A percentile compares a stretch with the other conserved stretches of the same genome.
These are phyloP conservation scores for Plasmodium falciparum DNA, from an alignment of 169 alveolate species.

Conservation along the genomic window DNA sequence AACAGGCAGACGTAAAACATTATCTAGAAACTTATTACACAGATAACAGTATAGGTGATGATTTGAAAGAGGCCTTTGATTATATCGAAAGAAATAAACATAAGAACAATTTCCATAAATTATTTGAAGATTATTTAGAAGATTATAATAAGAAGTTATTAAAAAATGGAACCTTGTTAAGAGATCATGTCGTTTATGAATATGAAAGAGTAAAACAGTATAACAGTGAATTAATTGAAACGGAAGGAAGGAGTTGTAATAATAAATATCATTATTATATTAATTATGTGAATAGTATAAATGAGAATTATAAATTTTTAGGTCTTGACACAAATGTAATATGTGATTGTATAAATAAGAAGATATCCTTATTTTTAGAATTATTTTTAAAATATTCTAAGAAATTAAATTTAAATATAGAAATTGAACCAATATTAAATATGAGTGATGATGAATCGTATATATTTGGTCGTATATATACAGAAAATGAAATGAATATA, in stretches of 20 bases:
- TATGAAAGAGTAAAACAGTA: constrained; percentile 63
- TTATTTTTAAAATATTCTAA: constrained; percentile 50
- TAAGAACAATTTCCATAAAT: constrained; percentile 54
- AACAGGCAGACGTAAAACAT: constrained; percentile 67
- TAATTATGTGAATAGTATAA: constrained; percentile 29
- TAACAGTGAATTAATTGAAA: constrained; percentile 28
- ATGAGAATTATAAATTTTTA: constrained; percentile 67
- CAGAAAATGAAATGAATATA: constrained; percentile 67
- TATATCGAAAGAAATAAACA: constrained; percentile 62
- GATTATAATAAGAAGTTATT: constrained; percentile 54
- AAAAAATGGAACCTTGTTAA: constrained; percentile 49
- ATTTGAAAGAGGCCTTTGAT: constrained; percentile 57
- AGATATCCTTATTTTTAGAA: constrained; percentile 65
- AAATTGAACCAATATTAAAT: constrained; percentile 66
- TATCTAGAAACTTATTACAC: constrained; percentile 70
- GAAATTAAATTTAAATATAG: constrained; percentile 62
- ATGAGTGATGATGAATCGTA: constrained; percentile 67
- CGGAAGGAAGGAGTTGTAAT: constrained; percentile 60
- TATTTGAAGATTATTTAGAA: constrained; percentile 72
- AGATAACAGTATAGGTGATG: constrained; percentile 66
- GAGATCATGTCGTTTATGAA: constrained; percentile 46
- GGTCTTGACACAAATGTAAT: constrained; percentile 64
- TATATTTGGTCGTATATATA: constrained; percentile 68
- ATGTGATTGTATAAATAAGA: constrained; percentile 58
- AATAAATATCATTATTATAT: constrained; percentile 66